Evolutionary conservation across 192 early-diverging fungal genomes (phyloP).

Genomic region (Umbelopsis ramanniana): DNA sequence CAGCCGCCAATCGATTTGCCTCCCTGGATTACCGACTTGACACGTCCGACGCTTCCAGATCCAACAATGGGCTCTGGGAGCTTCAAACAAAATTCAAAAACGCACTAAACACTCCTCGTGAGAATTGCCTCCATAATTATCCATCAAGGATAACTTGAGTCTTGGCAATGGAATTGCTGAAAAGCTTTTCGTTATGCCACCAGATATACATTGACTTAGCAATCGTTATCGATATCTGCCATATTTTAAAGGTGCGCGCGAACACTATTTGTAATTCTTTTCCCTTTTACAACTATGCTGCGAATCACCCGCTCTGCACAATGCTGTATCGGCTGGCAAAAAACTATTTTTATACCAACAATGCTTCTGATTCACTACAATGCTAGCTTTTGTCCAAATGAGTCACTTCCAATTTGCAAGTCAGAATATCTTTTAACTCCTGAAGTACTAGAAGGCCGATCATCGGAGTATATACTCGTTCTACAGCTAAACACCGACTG

Average conservation of each 20-base stretch:
- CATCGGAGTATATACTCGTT: background rate
- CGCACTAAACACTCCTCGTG: background rate
- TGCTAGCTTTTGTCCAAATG: background rate
- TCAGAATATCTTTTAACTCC: background rate
- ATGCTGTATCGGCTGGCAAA: too few species aligned
- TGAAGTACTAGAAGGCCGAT: background rate
- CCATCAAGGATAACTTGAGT: too few species aligned
- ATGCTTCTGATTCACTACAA: background rate
- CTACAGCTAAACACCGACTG: background rate
- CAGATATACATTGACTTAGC: background rate
- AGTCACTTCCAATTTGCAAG: background rate
- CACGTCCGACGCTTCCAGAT: slow-evolving; percentile 14
- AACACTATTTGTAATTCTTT: background rate
- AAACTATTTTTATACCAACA: background rate
- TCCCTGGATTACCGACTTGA: slow-evolving; percentile 5
- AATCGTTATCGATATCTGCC: slow-evolving; percentile 21
- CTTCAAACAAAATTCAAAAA: background rate
- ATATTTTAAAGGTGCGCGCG: background rate
- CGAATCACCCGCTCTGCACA: too few species aligned
- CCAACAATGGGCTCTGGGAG: background rate
- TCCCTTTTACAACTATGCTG: too few species aligned
- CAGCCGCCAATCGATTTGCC: background rate
- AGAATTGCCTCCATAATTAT: too few species aligned
- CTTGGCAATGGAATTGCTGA: too few species aligned
- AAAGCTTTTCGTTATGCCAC: too few species aligned